Evolutionary conservation across 495 filamentous ascomycete genomes (phyloP), one percentile per base, ranked within the genome.

Genomic region (Clavariopsis aquatica): DNA sequence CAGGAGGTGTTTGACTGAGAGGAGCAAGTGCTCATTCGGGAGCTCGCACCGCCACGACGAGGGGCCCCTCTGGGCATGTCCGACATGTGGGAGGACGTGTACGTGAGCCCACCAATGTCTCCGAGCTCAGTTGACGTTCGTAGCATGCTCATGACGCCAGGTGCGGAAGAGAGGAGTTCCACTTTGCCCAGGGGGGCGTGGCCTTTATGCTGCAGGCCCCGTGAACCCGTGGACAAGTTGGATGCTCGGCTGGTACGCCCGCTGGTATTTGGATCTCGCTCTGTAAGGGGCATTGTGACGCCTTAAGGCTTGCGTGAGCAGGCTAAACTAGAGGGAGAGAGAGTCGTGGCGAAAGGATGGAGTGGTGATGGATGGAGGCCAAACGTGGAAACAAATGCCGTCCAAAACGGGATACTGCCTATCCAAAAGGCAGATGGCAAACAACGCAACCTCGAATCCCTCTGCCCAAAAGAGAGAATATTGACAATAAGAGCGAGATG

Each of bases 71-170:
- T 61, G 7, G 71, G 69, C 29, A 71, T 57, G 15, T 59, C 64
- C 2, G 74, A 75, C 29, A 83, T 70, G 12, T 81, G 77, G 34
- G 79, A 71, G 5, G 82, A 80, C 27, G 41, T n/a, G 62, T 78
- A 78, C 65, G 82, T 81, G 60, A 89, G 85, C 49, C 82, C 74
- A 8, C 84, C 86, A 52, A 89, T 83, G 57, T 89, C 85, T 17
- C 87, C 88, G 0, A 84, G 83, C 73, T 90, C 88, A 0, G 87
- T 90, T 0, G 81, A 86, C 9, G 82, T 89, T 71, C 82, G 88
- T 45, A 90, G 81, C 87, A 90, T 89, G 71, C 83, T 82, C 64
- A 74, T 68, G 23, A 78, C 73, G 23, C 62, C 72, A 5, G 74
- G 72, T 36, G 62, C 69, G 2, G 65, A 62, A 22, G 68, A 70